Evolutionary conservation across 306 rosid genomes (phyloP), one percentile per base, ranked within the genome.

Genomic region (peach (Prunus persica)): DNA sequence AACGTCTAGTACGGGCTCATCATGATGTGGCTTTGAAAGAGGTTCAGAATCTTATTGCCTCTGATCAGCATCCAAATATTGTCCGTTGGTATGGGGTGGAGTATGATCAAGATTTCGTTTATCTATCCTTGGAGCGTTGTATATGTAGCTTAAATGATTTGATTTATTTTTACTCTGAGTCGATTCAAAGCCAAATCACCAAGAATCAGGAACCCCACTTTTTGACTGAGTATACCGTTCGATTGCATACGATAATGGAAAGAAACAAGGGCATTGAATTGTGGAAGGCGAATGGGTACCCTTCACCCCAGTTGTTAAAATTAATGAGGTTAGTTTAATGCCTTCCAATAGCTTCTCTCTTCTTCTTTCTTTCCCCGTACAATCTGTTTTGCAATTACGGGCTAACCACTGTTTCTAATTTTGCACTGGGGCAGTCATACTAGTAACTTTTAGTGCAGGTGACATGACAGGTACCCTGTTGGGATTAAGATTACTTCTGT

Each of bases 71-170:
- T 81, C 89, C 94, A 55, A 91, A 91, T 76, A 81, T 91, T 86
- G 94, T 91, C 5, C 85, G 97, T 65, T 89, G 92, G 93, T 83
- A 86, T 70, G 94, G 94, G 28, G 91, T 87, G 82, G 97, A 91
- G 84, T 47, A 74, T 82, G 97, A 91, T 85, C 89, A 79, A 69
- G 94, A 91, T 84, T 91, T 91, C 80, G 82, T 89, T 56, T 91
- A 91, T 78, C 87, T 91, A 45, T 86, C 94, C 47, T 65, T 91
- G 65, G 94, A 91, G 83, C 91, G 88, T 28, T 91, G 97, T 70
- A 71, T 79, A 28, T 91, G 89, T 74, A 91, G 79, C 82, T 83
- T 91, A 73, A 87, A 80, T 67, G 91, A 91, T 76, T 70, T 91
- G 70, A 86, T 89, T 65, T 84, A 80, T 50, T 71, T 81, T 51